Conservation (phyloP, 1,284 basidiomycete genomes). For the Ganoderma boninense region DNA sequence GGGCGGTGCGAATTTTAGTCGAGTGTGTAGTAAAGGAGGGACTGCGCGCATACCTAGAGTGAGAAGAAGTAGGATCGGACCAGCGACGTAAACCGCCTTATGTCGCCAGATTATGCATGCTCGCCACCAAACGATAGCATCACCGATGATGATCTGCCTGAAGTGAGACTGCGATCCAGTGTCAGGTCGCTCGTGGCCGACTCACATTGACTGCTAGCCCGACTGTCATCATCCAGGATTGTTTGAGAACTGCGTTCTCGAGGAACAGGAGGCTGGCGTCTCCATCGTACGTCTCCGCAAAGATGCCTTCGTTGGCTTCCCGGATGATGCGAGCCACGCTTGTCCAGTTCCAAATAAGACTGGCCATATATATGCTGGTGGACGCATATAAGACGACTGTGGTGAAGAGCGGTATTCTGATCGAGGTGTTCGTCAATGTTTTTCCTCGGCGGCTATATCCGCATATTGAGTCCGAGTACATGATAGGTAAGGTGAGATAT, state of each 20-base stretch:
- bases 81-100: neutral
- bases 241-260: neutral
- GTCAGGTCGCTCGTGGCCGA: neutral
- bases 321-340: neutral
- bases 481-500: too few relatives aligned
- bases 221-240: conserved; percentile 2
- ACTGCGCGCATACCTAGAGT: conserved; percentile 10
- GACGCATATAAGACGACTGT: neutral
- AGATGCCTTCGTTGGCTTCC: neutral
- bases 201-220: neutral
- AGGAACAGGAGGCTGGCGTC: neutral
- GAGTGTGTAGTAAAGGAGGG: neutral
- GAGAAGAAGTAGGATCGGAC: conserved; percentile 5
- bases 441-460: neutral
- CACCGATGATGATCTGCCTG: neutral
- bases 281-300: neutral
- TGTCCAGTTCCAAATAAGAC: neutral
- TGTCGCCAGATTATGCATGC: conserved; percentile 12
- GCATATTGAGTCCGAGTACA: neutral
- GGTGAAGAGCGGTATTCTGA: neutral
- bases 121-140: conserved; percentile 17
- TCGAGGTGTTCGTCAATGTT: neutral
- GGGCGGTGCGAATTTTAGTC: neutral
- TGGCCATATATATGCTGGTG: neutral
- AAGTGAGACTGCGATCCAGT: too few relatives aligned